Evolutionary conservation across 257 asterid species (phyloP).

Genomic region (Gynochthodes officinalis): DNA sequence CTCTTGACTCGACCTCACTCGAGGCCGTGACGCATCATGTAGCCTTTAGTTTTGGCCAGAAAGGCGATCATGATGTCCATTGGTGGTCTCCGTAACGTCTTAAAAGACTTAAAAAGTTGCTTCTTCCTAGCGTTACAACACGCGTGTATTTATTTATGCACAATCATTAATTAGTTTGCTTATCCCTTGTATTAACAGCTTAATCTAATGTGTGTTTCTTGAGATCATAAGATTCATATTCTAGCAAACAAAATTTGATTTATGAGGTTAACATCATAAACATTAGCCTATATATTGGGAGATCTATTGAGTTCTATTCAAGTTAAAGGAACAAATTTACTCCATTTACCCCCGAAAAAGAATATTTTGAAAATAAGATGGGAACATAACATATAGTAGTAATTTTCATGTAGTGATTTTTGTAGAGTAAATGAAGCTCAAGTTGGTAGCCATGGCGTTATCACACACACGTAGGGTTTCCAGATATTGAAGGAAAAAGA

Average conservation of each 20-base stretch:
- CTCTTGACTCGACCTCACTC: too few species aligned
- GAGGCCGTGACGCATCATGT: too few species aligned
- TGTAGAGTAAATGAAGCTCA: conserved; percentile 5
- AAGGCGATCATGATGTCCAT: conserved; percentile 3
- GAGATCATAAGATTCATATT: too few species aligned
- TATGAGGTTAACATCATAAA: neutral
- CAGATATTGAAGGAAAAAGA: conserved; percentile 2
- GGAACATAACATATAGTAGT: too few species aligned
- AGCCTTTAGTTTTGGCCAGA: neutral
- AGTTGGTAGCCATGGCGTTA: conserved; percentile 20
- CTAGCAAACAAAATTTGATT: neutral
- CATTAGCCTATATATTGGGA: neutral
- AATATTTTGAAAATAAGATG: neutral
- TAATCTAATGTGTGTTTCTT: too few species aligned
- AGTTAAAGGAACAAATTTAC: neutral
- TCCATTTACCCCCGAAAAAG: neutral
- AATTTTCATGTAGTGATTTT: too few species aligned
- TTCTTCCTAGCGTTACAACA: too few species aligned
- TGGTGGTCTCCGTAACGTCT: neutral
- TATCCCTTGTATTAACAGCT: too few species aligned
- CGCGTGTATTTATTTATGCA: too few species aligned
- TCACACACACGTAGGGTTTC: conserved; percentile 10
- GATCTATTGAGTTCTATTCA: neutral
- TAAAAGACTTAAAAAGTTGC: neutral
- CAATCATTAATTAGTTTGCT: neutral